These are phyloP conservation scores for Carpinus fangiana DNA, from an alignment of 306 rosid species.

Conservation along the genomic window DNA sequence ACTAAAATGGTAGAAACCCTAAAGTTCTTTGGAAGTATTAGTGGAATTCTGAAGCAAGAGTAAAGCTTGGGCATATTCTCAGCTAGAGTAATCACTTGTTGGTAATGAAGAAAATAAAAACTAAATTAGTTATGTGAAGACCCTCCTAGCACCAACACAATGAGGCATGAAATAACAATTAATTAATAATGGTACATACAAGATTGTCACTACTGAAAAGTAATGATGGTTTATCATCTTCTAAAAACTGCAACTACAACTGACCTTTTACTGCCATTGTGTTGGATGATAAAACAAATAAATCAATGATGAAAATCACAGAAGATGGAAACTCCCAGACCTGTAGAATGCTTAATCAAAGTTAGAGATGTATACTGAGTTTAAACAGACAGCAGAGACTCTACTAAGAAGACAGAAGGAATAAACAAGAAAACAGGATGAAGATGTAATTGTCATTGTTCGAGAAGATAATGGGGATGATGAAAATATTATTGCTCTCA, in stretches of 20 bases:
- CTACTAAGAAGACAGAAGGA: conserved; percentile 1
- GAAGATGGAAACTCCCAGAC: conserved; percentile 92
- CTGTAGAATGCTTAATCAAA: conserved; percentile 40
- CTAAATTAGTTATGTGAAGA: background rate
- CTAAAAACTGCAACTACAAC: conserved; percentile 16
- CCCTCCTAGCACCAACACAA: background rate
- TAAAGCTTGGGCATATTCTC: background rate
- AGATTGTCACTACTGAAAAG: background rate
- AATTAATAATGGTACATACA: conserved; percentile 1
- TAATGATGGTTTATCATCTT: background rate
- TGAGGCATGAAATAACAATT: background rate
- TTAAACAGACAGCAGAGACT: conserved; percentile 6
- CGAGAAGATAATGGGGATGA: too few species aligned
- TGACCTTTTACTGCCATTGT: conserved; percentile 78
- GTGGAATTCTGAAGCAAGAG: background rate
- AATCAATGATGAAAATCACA: conserved; percentile 68
- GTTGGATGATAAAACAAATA: conserved; percentile 81
- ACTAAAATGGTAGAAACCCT: background rate
- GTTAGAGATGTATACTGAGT: conserved; percentile 25
- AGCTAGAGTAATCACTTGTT: background rate
- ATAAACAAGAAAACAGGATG: too few species aligned
- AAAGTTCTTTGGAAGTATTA: background rate
- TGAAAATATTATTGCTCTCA: too few species aligned
- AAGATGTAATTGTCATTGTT: too few species aligned
- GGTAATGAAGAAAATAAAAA: background rate